Percentiles rank a stretch among this genome's conserved stretches.
Conservation (phyloP, 2,329 filamentous ascomycete genomes). For the Monilinia laxa region DNA sequence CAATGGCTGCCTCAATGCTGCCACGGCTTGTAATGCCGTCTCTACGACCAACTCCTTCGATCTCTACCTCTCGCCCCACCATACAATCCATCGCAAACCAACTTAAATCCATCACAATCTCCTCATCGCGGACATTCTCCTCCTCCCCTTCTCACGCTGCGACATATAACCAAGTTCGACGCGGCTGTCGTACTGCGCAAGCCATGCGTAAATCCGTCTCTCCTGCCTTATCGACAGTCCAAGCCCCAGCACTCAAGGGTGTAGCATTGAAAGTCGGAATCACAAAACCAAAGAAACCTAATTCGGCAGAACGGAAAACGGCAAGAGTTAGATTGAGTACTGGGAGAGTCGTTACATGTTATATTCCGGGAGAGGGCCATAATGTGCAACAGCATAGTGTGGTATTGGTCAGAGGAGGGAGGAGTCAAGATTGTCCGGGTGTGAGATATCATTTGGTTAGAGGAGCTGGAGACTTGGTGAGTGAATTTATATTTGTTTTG, state of each 20-base stretch:
- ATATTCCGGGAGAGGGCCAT: slow-evolving; percentile 96
- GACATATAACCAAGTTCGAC: slow-evolving; percentile 17
- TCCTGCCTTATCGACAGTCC: slow-evolving; percentile 69
- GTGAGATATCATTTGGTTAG: slow-evolving; percentile 93
- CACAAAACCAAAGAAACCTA: slow-evolving; percentile 96
- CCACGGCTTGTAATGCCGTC: slow-evolving; percentile 8
- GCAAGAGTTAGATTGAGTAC: slow-evolving; percentile 86
- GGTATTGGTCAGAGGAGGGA: slow-evolving; percentile 88
- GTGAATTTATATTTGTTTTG: slow-evolving; percentile 43
- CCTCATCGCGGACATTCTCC: slow-evolving; percentile 37
- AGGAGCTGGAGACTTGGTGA: slow-evolving; percentile 88
- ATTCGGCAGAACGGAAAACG: slow-evolving; percentile 95
- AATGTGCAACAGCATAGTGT: slow-evolving; percentile 99
- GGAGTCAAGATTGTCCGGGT: slow-evolving; percentile 96
- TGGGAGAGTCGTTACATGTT: slow-evolving; percentile 84
- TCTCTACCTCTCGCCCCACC: not conserved
- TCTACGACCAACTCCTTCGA: not conserved
- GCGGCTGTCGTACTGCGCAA: slow-evolving; percentile 75
- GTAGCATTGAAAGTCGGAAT: slow-evolving; percentile 94
- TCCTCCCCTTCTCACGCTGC: not conserved
- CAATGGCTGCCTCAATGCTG: slow-evolving; percentile 12
- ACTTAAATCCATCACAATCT: slow-evolving; percentile 36
- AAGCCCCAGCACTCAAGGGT: slow-evolving; percentile 84
- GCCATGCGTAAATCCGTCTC: slow-evolving; percentile 82
- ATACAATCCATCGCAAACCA: slow-evolving; percentile 25